A percentile compares a stretch with the other conserved stretches of the same genome.
Evolutionary conservation across 345 rosid genomes (phyloP).

Genomic region (Barbarea vulgaris): DNA sequence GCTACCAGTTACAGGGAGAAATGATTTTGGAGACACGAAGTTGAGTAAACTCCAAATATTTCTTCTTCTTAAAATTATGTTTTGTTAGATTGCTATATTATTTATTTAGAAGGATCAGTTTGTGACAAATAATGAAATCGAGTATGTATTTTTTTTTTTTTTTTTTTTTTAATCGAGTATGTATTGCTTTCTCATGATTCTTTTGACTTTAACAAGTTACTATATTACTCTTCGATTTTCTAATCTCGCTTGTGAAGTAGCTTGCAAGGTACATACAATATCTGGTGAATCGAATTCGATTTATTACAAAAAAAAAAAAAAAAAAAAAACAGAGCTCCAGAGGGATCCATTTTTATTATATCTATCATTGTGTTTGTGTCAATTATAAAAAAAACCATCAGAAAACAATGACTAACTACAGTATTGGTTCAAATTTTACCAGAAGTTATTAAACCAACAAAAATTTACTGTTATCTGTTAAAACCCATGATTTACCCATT

Average conservation of each 20-base stretch:
- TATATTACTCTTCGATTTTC: neutral
- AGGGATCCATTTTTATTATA: too few relatives aligned
- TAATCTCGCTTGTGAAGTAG: too few relatives aligned
- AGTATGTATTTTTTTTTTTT: too few relatives aligned
- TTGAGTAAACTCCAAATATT: neutral
- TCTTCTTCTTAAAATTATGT: neutral
- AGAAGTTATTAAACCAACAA: too few relatives aligned
- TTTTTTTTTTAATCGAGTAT: too few relatives aligned
- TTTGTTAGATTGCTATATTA: neutral
- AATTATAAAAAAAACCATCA: neutral
- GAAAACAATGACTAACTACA: too few relatives aligned
- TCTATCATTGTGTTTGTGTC: too few relatives aligned
- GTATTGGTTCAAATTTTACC: neutral
- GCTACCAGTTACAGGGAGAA: conserved; percentile 46
- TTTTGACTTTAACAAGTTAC: neutral
- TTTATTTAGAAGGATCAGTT: neutral
- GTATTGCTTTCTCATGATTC: neutral
- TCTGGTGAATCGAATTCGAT: too few relatives aligned
- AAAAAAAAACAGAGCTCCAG: too few relatives aligned
- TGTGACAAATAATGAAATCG: neutral
- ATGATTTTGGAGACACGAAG: conserved; percentile 5
- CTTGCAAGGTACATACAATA: too few relatives aligned
- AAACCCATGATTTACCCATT: neutral
- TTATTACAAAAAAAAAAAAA: too few relatives aligned
- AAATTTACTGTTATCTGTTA: neutral